These are phyloP conservation scores for Pyricularia sp. DNA, from an alignment of 2,329 filamentous ascomycete species.

Conservation along the genomic window DNA sequence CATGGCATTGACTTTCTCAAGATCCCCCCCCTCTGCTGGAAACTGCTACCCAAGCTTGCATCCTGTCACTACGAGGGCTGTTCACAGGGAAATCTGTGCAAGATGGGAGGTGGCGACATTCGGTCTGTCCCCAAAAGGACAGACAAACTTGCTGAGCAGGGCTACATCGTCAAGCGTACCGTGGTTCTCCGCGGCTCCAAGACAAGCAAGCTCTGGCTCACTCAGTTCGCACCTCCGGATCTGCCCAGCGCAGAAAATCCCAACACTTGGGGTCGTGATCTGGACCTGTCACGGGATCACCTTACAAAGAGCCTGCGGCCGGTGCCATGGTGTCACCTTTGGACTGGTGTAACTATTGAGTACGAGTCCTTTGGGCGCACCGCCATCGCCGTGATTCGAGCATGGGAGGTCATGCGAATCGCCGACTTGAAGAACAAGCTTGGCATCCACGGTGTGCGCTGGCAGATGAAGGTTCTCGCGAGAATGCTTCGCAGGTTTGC, in stretches of 20 bases:
- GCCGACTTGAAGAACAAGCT: constrained; percentile 49
- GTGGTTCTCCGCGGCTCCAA: constrained; percentile 49
- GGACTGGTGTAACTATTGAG: constrained; percentile 50
- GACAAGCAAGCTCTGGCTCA: constrained; percentile 54
- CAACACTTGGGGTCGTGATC: constrained; percentile 9
- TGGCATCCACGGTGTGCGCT: constrained; percentile 41
- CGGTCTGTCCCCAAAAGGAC: constrained; percentile 54
- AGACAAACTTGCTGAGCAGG: constrained; percentile 47
- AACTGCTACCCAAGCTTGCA: constrained; percentile 47
- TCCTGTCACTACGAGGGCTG: constrained; percentile 45
- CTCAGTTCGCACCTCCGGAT: constrained; percentile 39
- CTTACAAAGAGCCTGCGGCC: constrained; percentile 35
- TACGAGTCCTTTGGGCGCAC: constrained; percentile 47
- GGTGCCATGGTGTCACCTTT: constrained; percentile 45
- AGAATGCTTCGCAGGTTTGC: constrained; percentile 50
- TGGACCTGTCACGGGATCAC: constrained; percentile 21
- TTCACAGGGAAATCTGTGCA: constrained; percentile 49
- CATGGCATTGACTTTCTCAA: constrained; percentile 50
- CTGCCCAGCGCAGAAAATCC: constrained; percentile 23
- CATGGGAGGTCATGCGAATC: constrained; percentile 49
- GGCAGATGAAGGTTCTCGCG: constrained; percentile 51
- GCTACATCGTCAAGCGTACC: constrained; percentile 53
- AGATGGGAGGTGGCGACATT: constrained; percentile 51
- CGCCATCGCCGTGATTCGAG: constrained; percentile 46
- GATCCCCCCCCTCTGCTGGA: constrained; percentile 50